Evolutionary conservation across 2,329 filamentous ascomycete species (phyloP), one percentile per base, ranked within the genome.

Genomic region (Samsoniella hepiali): DNA sequence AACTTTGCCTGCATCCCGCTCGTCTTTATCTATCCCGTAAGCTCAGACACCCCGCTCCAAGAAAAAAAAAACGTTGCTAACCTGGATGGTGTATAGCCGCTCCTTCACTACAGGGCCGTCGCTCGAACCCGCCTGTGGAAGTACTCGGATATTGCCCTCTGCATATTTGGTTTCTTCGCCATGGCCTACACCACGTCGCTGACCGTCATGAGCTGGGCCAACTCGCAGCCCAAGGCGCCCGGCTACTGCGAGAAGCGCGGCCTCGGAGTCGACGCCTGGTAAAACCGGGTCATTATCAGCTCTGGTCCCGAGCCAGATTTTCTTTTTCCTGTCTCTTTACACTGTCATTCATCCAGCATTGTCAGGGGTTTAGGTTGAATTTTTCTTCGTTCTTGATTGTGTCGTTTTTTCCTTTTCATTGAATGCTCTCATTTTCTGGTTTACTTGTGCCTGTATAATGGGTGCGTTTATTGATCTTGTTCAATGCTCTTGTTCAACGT

Each of bases 1-100:
- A 97, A 93, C 76, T 99, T 99, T 81, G 95, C 95, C 65, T 99
- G 95, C 74, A 95, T 99, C 69, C 95, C 95, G 51, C 81, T 99
- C 64, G 95, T 98, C 66, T 98, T 96, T 72, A 96, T 99, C 61
- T 99, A 99, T 74, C 96, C 95, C 68, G 93, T 97, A 84, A 84
- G 91, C 45, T 31, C n/a, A 9, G 44, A 31, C 7, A 64, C 32
- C 13, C 5, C 61, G 29, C 13, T 34, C 34, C 1, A 15, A 31
- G 6, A 13, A 63, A 13, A 54, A 40, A 27, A 38, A 50, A 10
- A 8, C 9, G 4, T 10, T 59, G 51, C 74, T 82, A 67, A 81
- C 72, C 54, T 70, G 49, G 36, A 61, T n/a, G 15, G 29, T 31
- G 1, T 29, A 63, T 69, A 97, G 92, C 94, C 95, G 51, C 82